Base-by-base conservation (phyloP, 2,329 filamentous ascomycete species). In the Sarocladium brachiariae region DNA sequence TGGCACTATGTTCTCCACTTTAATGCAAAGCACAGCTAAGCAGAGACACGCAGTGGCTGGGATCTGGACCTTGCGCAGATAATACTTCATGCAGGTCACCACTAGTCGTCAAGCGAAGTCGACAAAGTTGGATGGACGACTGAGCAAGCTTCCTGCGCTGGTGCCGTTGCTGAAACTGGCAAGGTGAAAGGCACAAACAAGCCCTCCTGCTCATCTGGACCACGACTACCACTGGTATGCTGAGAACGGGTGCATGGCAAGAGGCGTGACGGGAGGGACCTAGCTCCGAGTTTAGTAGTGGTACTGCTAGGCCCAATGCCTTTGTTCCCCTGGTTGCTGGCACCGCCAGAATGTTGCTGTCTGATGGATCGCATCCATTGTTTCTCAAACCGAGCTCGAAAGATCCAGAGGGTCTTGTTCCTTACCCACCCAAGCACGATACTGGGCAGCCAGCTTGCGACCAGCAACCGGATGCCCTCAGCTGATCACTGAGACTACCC, bases 71-170 rank as follows among this genome's bases (percentile, higher is more conserved):
- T 14, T 45, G 21, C 39, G 39, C 39, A 45, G 39, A n/a, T n/a
- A n/a, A 45, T 30, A 27, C n/a, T 31, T 7, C 33, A 47, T 47
- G 43, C 43, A 47, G 27, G 43, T 47, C 16, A 47, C 33, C 9
- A 16, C n/a, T n/a, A n/a, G n/a, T n/a, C n/a, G n/a, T n/a, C n/a
- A n/a, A n/a, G n/a, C n/a, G n/a, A n/a, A n/a, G n/a, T n/a, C n/a
- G n/a, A n/a, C n/a, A n/a, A n/a, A n/a, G n/a, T n/a, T n/a, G n/a
- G n/a, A n/a, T n/a, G n/a, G n/a, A n/a, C n/a, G n/a, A n/a, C 8
- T 23, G 33, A n/a, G 18, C 37, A 41, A 7, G 37, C 16, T 21
- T 21, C 13, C 37, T 8, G 37, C 7, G 9, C 37, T 41, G 37
- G 18, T 16, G 10, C 10, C 16, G 37, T 41, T 7, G 18, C 35